Evolutionary conservation across 768 basidiomycete species (phyloP).

Genomic region (Tubosaeta sp.): DNA sequence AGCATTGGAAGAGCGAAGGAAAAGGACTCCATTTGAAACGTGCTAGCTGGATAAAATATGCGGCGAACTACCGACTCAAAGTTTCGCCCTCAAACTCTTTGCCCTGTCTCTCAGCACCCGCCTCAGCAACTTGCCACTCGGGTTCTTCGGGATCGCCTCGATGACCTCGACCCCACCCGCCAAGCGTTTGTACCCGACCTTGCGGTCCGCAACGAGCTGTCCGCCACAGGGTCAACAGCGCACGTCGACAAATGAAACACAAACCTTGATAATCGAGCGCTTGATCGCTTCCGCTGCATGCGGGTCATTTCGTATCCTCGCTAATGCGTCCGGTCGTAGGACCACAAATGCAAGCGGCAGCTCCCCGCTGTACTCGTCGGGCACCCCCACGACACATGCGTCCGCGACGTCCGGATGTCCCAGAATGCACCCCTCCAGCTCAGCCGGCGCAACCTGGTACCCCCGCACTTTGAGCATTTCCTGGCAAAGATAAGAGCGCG

Average conservation of each 20-base stretch:
- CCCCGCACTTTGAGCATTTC: slow-evolving; percentile 69
- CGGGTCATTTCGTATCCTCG: slow-evolving; percentile 30
- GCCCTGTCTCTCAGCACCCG: slow-evolving; percentile 53
- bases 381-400: slow-evolving; percentile 60
- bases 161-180: slow-evolving; percentile 61
- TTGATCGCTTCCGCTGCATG: slow-evolving; percentile 34
- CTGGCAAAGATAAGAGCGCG: slow-evolving; percentile 28
- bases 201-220: slow-evolving; percentile 56
- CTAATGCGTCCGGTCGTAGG: slow-evolving; percentile 37
- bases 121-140: slow-evolving; percentile 63
- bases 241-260: background rate
- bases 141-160: slow-evolving; percentile 62
- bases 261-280: slow-evolving; percentile 52
- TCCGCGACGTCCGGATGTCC: slow-evolving; percentile 58
- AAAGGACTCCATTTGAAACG: no score
- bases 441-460: slow-evolving; percentile 59
- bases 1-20: background rate
- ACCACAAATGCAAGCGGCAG: slow-evolving; percentile 70
- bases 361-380: slow-evolving; percentile 75
- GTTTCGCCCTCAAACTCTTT: slow-evolving; percentile 26
- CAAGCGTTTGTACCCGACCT: slow-evolving; percentile 57
- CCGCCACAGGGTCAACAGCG: background rate
- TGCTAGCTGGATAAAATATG: no score
- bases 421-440: slow-evolving; percentile 62
- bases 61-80: slow-evolving; percentile 17